These are phyloP conservation scores for Delonix regia DNA, from an alignment of 306 rosid species.

Conservation along the genomic window DNA sequence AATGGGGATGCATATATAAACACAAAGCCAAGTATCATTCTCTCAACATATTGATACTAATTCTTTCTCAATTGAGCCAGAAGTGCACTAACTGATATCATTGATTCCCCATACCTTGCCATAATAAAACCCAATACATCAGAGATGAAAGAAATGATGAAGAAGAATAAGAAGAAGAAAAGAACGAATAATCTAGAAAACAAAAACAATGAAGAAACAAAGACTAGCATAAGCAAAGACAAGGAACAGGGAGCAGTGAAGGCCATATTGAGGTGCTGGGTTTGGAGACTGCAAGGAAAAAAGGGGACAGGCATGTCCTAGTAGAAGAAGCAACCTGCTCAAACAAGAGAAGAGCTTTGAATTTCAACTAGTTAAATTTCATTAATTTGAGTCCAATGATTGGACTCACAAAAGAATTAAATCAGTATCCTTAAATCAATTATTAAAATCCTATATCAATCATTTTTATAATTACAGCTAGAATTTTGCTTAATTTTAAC, in stretches of 20 bases:
- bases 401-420: neutral
- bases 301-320: neutral
- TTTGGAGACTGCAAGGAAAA: neutral
- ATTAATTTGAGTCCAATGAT: neutral
- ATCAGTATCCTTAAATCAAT: neutral
- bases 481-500: too few relatives aligned
- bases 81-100: constrained; percentile 23
- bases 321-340: constrained; percentile 15
- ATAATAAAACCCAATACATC: constrained; percentile 25
- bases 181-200: neutral
- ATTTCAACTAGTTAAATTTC: neutral
- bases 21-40: constrained; percentile 23
- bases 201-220: neutral
- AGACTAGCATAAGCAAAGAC: constrained; percentile 12
- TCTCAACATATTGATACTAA: constrained; percentile 24
- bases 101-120: constrained; percentile 17
- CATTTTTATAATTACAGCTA: neutral
- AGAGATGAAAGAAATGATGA: constrained; percentile 18
- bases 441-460: neutral
- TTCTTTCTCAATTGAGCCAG: constrained; percentile 8
- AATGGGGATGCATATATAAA: constrained; percentile 26
- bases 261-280: neutral
- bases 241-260: constrained; percentile 12
- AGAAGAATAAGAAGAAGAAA: neutral
- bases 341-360: neutral